Percentiles rank a stretch among this genome's conserved stretches.
phyloP scores from a whole-genome alignment of 495 filamentous ascomycete species.

The Aspergillus baeticus region DNA sequence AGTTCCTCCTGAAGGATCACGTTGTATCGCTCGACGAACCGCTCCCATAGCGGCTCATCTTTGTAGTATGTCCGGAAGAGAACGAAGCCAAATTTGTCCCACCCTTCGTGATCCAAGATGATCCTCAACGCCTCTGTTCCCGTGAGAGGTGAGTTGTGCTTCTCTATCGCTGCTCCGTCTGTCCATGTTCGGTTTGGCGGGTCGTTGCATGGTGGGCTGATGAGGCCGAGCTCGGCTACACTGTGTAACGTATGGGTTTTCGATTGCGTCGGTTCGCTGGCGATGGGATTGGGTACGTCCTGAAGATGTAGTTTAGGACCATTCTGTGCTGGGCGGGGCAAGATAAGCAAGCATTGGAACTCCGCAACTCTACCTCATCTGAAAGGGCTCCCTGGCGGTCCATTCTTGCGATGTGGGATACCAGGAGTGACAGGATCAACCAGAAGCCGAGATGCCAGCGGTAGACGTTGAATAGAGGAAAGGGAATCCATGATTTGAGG shows the following conservation, averaged over 20 bases:
- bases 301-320: background rate
- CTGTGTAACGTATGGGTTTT: background rate
- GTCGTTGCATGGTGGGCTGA: background rate
- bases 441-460: too few species aligned
- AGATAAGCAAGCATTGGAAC: background rate
- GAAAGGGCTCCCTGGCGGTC: background rate
- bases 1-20: background rate
- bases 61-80: constrained; percentile 7
- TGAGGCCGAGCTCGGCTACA: background rate
- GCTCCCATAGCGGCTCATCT: background rate
- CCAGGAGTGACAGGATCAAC: too few species aligned
- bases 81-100: constrained; percentile 1
- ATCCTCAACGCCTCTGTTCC: background rate
- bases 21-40: background rate
- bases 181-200: background rate
- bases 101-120: background rate
- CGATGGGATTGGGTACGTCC: background rate
- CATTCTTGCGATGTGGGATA: background rate
- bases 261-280: background rate
- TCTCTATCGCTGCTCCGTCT: background rate
- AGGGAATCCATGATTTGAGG: too few species aligned
- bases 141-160: background rate
- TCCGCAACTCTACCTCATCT: background rate
- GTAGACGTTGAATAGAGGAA: too few species aligned
- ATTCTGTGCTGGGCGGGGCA: background rate